Evolutionary conservation across 164 flowering plant species (phyloP).

Genomic region (Berberis thunbergii): DNA sequence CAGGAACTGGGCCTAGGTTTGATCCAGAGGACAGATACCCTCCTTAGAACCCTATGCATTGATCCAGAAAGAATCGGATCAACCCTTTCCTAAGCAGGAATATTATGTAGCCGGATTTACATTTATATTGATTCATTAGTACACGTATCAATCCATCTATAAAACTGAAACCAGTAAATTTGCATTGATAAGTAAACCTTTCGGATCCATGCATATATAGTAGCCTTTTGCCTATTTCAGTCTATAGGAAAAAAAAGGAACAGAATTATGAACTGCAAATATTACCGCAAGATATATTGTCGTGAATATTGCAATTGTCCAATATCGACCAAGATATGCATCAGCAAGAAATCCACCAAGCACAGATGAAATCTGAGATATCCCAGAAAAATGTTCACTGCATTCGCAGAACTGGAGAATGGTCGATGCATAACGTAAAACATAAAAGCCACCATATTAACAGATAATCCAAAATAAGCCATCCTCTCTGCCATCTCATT

Average conservation of each 20-base stretch:
- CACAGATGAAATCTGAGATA: conserved; percentile 90
- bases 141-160: too few relatives aligned
- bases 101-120: too few relatives aligned
- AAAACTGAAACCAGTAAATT: too few relatives aligned
- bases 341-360: conserved; percentile 94
- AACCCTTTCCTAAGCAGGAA: too few relatives aligned
- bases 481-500: conserved; percentile 99
- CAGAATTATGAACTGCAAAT: not conserved
- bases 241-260: not conserved
- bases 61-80: too few relatives aligned
- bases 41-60: too few relatives aligned
- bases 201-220: too few relatives aligned
- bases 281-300: conserved; percentile 78
- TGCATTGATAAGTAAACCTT: too few relatives aligned
- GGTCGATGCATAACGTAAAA: conserved; percentile 91
- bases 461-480: conserved; percentile 95
- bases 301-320: conserved; percentile 93
- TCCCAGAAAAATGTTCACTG: conserved; percentile 79
- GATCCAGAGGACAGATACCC: too few relatives aligned
- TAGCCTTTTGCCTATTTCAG: not conserved
- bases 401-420: conserved; percentile 76
- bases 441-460: conserved; percentile 95
- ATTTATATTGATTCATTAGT: too few relatives aligned
- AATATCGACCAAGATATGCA: conserved; percentile 96
- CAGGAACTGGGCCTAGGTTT: too few relatives aligned